Conservation (phyloP, 169 alveolate genomes). For the Plasmodium fragile region DNA sequence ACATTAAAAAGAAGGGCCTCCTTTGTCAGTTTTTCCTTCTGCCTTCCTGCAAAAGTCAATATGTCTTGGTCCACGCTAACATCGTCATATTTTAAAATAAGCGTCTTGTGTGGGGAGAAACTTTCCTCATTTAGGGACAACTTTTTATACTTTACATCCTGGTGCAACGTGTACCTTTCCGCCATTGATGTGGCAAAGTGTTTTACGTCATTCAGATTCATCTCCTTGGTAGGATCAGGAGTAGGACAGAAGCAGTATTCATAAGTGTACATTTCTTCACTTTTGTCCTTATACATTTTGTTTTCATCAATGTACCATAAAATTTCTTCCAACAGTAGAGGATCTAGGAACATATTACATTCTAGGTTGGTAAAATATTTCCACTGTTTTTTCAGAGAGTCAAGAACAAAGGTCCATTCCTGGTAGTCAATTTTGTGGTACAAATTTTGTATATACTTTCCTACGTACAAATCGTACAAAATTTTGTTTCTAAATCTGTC, state of each 20-base stretch:
- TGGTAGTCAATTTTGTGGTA: slow-evolving; percentile 19
- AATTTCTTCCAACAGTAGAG: slow-evolving; percentile 63
- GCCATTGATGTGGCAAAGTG: slow-evolving; percentile 65
- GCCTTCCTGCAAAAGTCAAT: not conserved
- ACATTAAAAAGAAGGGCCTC: slow-evolving; percentile 35
- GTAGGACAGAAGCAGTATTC: slow-evolving; percentile 73
- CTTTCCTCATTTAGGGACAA: slow-evolving; percentile 30
- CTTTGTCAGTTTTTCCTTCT: slow-evolving; percentile 15
- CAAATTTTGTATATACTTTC: slow-evolving; percentile 55
- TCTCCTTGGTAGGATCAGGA: slow-evolving; percentile 60
- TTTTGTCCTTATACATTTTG: slow-evolving; percentile 72
- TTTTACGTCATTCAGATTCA: slow-evolving; percentile 37
- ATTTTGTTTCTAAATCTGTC: slow-evolving; percentile 53
- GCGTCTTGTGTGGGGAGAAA: not conserved
- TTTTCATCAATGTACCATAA: slow-evolving; percentile 71
- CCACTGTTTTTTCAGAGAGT: slow-evolving; percentile 57
- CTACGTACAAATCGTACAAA: slow-evolving; percentile 47
- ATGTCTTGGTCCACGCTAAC: not conserved
- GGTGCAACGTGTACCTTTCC: slow-evolving; percentile 40
- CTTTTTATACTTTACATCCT: slow-evolving; percentile 30
- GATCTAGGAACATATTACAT: slow-evolving; percentile 69
- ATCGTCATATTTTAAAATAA: slow-evolving; percentile 61
- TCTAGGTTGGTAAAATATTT: slow-evolving; percentile 52
- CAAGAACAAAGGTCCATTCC: slow-evolving; percentile 40
- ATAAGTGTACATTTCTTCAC: slow-evolving; percentile 41